phyloP scores from a whole-genome alignment of 2,329 filamentous ascomycete genomes.

The Xylariaceae sp. region DNA sequence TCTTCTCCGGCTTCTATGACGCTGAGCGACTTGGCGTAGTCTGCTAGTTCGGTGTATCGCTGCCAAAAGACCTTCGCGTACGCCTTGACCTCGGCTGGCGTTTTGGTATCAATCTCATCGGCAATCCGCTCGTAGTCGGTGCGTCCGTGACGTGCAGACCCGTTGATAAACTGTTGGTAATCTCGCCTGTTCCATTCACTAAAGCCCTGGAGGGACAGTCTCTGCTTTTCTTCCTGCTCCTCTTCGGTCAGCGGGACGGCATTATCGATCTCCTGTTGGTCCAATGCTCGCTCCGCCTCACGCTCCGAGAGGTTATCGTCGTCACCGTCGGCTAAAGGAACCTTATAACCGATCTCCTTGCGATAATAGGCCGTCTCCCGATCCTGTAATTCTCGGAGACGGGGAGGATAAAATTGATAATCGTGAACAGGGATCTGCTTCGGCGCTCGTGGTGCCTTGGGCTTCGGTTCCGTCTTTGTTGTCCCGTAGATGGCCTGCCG shows the following conservation, averaged over 20 bases:
- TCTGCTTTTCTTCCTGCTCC: constrained; percentile 80
- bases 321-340: constrained; percentile 79
- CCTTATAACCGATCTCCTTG: constrained; percentile 94
- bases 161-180: constrained; percentile 97
- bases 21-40: constrained; percentile 82
- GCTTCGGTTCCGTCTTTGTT: constrained; percentile 78
- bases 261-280: constrained; percentile 90
- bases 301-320: constrained; percentile 83
- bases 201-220: constrained; percentile 78
- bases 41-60: constrained; percentile 82
- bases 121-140: constrained; percentile 80
- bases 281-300: constrained; percentile 78
- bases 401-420: constrained; percentile 91
- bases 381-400: constrained; percentile 83
- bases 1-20: constrained; percentile 92
- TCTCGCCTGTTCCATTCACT: constrained; percentile 94
- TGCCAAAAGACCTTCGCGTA: constrained; percentile 98
- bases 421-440: constrained; percentile 91
- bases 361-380: constrained; percentile 93
- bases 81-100: constrained; percentile 73
- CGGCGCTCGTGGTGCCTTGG: constrained; percentile 90
- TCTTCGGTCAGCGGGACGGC: constrained; percentile 83
- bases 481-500: constrained; percentile 74
- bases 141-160: constrained; percentile 86
- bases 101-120: constrained; percentile 87